Conservation (phyloP, 169 alveolate genomes). For the Cryptosporidium muris region DNA sequence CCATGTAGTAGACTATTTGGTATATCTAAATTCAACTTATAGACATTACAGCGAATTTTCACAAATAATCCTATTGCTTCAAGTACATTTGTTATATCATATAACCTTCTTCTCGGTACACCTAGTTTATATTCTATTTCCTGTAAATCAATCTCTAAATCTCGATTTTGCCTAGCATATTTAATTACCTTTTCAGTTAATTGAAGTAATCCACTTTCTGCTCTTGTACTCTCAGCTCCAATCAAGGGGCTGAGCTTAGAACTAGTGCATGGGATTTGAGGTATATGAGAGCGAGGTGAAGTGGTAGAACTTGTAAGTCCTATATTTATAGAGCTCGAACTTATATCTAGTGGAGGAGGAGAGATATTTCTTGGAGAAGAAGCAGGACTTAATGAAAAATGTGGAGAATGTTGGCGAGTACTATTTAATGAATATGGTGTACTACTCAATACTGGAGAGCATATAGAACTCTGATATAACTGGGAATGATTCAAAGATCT, state of each 20-base stretch:
- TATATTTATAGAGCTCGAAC: too few relatives aligned
- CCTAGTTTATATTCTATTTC: conserved; percentile 42
- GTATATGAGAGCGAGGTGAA: too few relatives aligned
- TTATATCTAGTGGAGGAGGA: not conserved
- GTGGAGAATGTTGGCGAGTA: conserved; percentile 41
- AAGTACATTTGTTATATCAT: conserved; percentile 59
- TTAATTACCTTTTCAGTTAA: conserved; percentile 67
- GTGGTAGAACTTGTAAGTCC: too few relatives aligned
- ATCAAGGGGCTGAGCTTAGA: conserved; percentile 42
- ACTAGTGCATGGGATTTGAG: not conserved
- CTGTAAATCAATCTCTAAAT: conserved; percentile 58
- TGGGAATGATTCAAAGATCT: not conserved
- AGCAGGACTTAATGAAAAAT: conserved; percentile 30
- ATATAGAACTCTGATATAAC: conserved; percentile 17
- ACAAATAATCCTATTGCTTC: conserved; percentile 67
- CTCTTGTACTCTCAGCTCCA: conserved; percentile 53
- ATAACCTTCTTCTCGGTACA: conserved; percentile 65
- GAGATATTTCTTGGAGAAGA: conserved; percentile 61
- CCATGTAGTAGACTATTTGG: conserved; percentile 33
- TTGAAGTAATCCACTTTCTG: conserved; percentile 53
- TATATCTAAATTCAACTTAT: conserved; percentile 43
- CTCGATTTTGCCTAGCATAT: conserved; percentile 54
- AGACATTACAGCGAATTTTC: conserved; percentile 34
- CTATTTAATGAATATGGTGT: conserved; percentile 50
- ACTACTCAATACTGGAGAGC: conserved; percentile 26